Evolutionary conservation across 345 rosid genomes (phyloP).

Genomic region (Jatropha curcas): DNA sequence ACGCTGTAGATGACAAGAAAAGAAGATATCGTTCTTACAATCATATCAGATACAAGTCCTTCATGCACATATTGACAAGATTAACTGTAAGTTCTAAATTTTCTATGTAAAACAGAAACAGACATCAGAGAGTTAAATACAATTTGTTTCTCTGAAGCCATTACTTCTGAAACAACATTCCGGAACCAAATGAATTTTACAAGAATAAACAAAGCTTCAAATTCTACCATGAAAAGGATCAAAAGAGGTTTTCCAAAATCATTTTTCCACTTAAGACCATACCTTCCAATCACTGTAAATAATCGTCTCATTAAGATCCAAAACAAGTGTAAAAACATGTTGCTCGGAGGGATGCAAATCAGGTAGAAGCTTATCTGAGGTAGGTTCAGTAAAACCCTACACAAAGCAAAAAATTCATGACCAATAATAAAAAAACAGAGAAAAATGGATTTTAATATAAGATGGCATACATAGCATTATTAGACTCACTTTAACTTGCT

Average conservation of each 20-base stretch:
- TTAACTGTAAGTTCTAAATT: not conserved
- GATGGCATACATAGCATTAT: conserved; percentile 3
- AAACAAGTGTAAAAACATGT: conserved; percentile 84
- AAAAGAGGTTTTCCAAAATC: not conserved
- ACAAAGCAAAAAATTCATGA: not conserved
- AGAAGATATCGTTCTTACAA: conserved; percentile 1
- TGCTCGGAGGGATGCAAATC: conserved; percentile 89
- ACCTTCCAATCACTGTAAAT: conserved; percentile 97
- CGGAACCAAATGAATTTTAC: not conserved
- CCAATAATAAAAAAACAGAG: not conserved
- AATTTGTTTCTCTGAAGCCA: not conserved
- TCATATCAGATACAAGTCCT: conserved; percentile 13
- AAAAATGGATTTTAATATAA: not conserved
- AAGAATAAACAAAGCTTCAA: not conserved
- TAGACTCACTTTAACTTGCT: conserved; percentile 64
- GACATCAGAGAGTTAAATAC: not conserved
- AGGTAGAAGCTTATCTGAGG: conserved; percentile 97
- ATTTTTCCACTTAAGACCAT: conserved; percentile 7
- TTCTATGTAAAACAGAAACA: not conserved
- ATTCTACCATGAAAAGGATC: not conserved
- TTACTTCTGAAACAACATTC: not conserved
- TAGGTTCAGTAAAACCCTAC: conserved; percentile 90
- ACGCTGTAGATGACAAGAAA: conserved; percentile 51
- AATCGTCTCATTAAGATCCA: conserved; percentile 91
- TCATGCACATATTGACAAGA: not conserved